phyloP scores from a whole-genome alignment of 441 rosid genomes.

The Euphorbia celastroides region DNA sequence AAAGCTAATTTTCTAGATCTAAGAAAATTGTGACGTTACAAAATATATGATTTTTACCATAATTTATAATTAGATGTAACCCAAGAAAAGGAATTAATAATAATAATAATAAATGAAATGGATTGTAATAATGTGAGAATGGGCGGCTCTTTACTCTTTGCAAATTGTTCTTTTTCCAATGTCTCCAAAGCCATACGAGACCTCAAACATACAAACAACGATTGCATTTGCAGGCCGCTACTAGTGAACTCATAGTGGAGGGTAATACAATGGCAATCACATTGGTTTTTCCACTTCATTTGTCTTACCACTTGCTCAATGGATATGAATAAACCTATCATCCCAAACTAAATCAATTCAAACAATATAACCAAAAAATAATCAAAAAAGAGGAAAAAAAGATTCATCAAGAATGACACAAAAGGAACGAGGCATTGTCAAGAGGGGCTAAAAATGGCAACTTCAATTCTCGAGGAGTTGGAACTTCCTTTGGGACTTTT shows the following conservation, averaged over 20 bases:
- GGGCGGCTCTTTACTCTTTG: too few relatives aligned
- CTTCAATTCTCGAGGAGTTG: constrained; percentile 44
- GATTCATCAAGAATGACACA: constrained; percentile 26
- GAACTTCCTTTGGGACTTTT: constrained; percentile 53
- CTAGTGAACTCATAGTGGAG: constrained; percentile 19
- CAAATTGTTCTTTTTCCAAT: too few relatives aligned
- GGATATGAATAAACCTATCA: constrained; percentile 15
- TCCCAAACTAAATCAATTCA: constrained; percentile 5
- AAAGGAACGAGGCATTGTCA: constrained; percentile 47
- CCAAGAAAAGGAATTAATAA: too few relatives aligned
- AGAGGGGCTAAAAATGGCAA: constrained; percentile 44
- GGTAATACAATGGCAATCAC: constrained; percentile 24
- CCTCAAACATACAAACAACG: too few relatives aligned
- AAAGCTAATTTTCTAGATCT: too few relatives aligned
- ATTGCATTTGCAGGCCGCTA: background rate
- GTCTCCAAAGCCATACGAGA: too few relatives aligned
- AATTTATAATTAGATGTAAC: too few relatives aligned
- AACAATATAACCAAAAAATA: too few relatives aligned
- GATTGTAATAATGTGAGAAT: too few relatives aligned
- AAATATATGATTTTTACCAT: too few relatives aligned
- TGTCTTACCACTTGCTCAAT: constrained; percentile 16
- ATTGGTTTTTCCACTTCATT: constrained; percentile 27
- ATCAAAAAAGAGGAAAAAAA: background rate
- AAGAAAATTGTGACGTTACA: too few relatives aligned
- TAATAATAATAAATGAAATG: too few relatives aligned